These are phyloP conservation scores for Elsinoe australis DNA, from an alignment of 2,329 filamentous ascomycete species.

Conservation along the genomic window DNA sequence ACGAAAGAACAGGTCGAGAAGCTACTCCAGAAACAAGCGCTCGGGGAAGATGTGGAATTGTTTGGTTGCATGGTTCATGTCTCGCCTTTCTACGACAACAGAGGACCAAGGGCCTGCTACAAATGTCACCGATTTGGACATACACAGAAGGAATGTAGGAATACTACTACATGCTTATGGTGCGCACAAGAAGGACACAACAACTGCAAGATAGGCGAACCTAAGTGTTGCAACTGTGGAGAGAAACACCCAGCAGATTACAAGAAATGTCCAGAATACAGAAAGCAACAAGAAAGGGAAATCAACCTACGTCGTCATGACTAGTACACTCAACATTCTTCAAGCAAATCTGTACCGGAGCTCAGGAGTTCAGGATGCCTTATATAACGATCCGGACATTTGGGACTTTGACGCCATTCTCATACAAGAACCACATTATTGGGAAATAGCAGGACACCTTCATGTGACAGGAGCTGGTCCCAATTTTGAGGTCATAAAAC, in stretches of 20 bases:
- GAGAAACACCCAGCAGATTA: slow-evolving; percentile 1
- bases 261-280: slow-evolving; percentile 8
- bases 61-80: slow-evolving; percentile 5
- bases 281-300: slow-evolving; percentile 10
- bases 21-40: neutral
- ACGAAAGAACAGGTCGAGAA: slow-evolving; percentile 6
- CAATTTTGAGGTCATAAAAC: slow-evolving; percentile 9
- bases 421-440: slow-evolving; percentile 13
- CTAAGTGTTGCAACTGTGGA: slow-evolving; percentile 7
- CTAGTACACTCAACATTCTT: slow-evolving; percentile 13
- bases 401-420: slow-evolving; percentile 13
- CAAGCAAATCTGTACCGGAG: slow-evolving; percentile 11
- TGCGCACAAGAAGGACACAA: slow-evolving; percentile 16
- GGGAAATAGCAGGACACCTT: neutral
- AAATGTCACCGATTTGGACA: slow-evolving; percentile 13
- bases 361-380: slow-evolving; percentile 6
- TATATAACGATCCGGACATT: slow-evolving; percentile 10
- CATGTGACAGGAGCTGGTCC: slow-evolving; percentile 6
- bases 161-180: slow-evolving; percentile 14
- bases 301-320: slow-evolving; percentile 7
- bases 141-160: slow-evolving; percentile 12
- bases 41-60: neutral
- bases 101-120: slow-evolving; percentile 14
- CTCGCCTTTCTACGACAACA: slow-evolving; percentile 11
- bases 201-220: neutral